Evolutionary conservation across 2,329 filamentous ascomycete species (phyloP).

Genomic region (Epichloe festucae): DNA sequence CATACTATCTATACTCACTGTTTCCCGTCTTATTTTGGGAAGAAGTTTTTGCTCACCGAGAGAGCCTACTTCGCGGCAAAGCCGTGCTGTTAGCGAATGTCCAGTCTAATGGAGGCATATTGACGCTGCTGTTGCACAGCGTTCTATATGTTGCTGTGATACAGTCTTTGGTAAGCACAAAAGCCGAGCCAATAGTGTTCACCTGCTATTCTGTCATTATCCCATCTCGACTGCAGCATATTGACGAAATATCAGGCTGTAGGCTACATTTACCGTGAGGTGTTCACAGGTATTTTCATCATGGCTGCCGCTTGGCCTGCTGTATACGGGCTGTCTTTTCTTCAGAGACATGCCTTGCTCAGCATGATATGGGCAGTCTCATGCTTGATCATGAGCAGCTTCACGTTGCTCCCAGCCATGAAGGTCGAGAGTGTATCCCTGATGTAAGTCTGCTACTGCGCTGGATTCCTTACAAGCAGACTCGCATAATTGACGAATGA

Average conservation of each 20-base stretch:
- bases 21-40: conserved; percentile 97
- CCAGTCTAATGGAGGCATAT: conserved; percentile 41
- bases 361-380: conserved; percentile 60
- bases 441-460: conserved; percentile 42
- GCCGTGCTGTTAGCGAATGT: conserved; percentile 58
- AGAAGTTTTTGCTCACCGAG: conserved; percentile 70
- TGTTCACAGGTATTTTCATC: conserved; percentile 71
- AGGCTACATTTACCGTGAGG: conserved; percentile 82
- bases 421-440: conserved; percentile 66
- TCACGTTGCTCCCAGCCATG: conserved; percentile 77
- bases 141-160: conserved; percentile 61
- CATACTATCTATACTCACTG: conserved; percentile 84
- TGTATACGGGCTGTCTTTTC: conserved; percentile 59
- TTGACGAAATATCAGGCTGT: conserved; percentile 46
- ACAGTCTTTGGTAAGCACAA: conserved; percentile 54
- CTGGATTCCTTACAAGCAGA: background rate
- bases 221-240: background rate
- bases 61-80: conserved; percentile 53
- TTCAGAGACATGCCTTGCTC: conserved; percentile 51
- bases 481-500: conserved; percentile 6
- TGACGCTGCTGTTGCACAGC: conserved; percentile 50
- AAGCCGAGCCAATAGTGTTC: background rate
- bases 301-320: conserved; percentile 67
- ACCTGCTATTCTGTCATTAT: background rate
- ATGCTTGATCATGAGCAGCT: conserved; percentile 75